Evolutionary conservation across 345 rosid species (phyloP).

Genomic region (Eucalyptus caleyi): DNA sequence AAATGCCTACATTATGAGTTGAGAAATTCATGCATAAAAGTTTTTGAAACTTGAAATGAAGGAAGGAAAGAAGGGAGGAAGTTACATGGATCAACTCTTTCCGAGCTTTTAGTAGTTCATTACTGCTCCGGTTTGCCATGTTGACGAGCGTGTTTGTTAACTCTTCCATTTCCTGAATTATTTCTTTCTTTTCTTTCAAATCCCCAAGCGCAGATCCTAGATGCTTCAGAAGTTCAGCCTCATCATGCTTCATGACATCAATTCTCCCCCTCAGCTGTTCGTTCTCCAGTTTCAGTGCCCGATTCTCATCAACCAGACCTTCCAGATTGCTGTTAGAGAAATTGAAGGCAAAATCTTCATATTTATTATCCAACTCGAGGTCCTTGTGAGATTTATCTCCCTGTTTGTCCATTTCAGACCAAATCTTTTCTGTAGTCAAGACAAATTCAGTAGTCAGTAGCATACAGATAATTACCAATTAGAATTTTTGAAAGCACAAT

Average conservation of each 20-base stretch:
- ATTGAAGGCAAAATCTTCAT: neutral
- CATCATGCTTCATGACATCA: neutral
- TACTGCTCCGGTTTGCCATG: fast-evolving
- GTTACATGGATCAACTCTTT: neutral
- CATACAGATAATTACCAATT: neutral
- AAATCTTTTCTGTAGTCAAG: neutral
- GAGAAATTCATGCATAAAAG: neutral
- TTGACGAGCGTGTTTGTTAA: neutral
- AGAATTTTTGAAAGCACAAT: neutral
- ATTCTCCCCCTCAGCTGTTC: neutral
- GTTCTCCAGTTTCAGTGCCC: neutral
- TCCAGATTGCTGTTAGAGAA: neutral
- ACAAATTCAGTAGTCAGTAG: neutral
- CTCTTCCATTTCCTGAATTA: neutral
- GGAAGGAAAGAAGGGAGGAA: neutral
- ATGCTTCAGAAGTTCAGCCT: neutral
- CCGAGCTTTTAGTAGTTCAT: neutral
- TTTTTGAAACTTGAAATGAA: neutral
- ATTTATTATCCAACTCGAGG: neutral
- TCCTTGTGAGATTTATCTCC: neutral
- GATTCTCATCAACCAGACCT: neutral
- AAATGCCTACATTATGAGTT: neutral
- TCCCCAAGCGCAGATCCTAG: neutral
- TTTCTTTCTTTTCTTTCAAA: neutral
- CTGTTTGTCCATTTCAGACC: neutral